Conservation (phyloP, 1,284 basidiomycete genomes). For the Leccinum brunneo-olivaceum region DNA sequence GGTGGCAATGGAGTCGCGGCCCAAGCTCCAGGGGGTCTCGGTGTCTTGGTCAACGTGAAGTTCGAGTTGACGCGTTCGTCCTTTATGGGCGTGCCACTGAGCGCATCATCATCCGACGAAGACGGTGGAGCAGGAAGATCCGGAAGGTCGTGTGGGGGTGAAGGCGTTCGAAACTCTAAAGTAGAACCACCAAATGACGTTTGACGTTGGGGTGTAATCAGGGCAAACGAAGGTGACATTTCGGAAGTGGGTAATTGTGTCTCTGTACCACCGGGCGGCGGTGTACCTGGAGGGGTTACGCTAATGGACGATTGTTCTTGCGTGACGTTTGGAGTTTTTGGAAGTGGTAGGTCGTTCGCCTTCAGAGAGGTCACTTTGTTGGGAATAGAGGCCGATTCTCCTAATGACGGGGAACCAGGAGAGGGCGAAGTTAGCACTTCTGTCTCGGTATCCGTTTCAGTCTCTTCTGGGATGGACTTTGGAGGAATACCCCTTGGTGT, state of each 20-base stretch:
- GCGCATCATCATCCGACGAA: slow-evolving; percentile 39
- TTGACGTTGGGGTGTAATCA: slow-evolving; percentile 48
- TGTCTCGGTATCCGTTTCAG: slow-evolving; percentile 26
- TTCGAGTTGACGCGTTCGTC: slow-evolving; percentile 25
- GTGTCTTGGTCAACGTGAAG: slow-evolving; percentile 48
- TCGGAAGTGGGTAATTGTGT: slow-evolving; percentile 7
- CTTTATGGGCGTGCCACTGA: slow-evolving; percentile 19
- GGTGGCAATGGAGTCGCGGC: slow-evolving; percentile 46
- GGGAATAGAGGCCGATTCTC: neutral
- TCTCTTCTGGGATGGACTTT: slow-evolving; percentile 12
- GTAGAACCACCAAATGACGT: slow-evolving; percentile 36
- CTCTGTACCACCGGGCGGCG: slow-evolving; percentile 9
- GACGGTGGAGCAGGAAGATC: slow-evolving; percentile 55
- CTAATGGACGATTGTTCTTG: slow-evolving; percentile 5
- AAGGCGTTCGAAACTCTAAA: slow-evolving; percentile 52
- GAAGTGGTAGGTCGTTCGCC: slow-evolving; percentile 9
- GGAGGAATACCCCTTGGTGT: slow-evolving; percentile 23
- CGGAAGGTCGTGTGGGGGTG: slow-evolving; percentile 51
- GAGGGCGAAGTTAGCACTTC: slow-evolving; percentile 22
- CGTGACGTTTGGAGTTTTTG: slow-evolving; percentile 2
- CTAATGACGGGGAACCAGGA: slow-evolving; percentile 15
- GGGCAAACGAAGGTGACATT: slow-evolving; percentile 22
- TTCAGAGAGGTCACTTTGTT: slow-evolving; percentile 16
- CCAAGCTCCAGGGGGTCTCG: slow-evolving; percentile 66
- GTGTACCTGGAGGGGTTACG: slow-evolving; percentile 25